Base-by-base conservation (phyloP, 1,284 basidiomycete species). In the Malassezia nana region DNA sequence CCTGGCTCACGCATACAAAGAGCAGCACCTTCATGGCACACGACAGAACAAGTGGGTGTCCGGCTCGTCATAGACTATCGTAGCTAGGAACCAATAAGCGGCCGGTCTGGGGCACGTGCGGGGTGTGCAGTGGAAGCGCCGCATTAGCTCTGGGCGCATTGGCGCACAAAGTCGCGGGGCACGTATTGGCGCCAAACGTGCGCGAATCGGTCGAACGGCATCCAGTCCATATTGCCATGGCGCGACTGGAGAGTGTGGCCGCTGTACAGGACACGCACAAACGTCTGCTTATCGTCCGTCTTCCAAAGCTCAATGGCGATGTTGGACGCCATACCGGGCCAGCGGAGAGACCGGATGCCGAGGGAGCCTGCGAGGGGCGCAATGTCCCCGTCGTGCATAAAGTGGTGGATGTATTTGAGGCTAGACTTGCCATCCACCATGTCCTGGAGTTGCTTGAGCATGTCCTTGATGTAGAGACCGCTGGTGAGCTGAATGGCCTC, bases 381-480 rank as follows among this genome's bases (percentile, higher is more conserved):
- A 39, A 52, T 45, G 22, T 52, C 50, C 9, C 50, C 50, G 24
- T 52, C 50, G 33, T 52, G 50, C 50, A 52, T 52, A n/a, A 52
- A 52, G 24, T 45, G 31, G 42, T 52, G 50, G 9, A 45, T 25
- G 43, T 52, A 52, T 20, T 30, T 20, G 16, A 45, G 43, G 24
- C n/a, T 20, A 6, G 41, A 45, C 15, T 44, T 38, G 31, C 38
- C 42, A 6, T 10, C 16, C 10, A 24, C 33, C n/a, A 52, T 31
- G 6, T 45, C 42, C 24, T 30, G 24, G n/a, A 52, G 33, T 26
- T 52, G 42, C 18, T 33, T 16, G 12, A 52, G 25, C 31, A 45
- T 3, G 50, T 52, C 50, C 13, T n/a, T 6, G 28, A 52, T 52
- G 13, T 45, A 39, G n/a, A 52, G 42, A n/a, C 50, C 50, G 10